Percentiles rank a stretch among this genome's conserved stretches.
Conservation (phyloP, 257 asterid species). For the Scutellaria galericulata region DNA sequence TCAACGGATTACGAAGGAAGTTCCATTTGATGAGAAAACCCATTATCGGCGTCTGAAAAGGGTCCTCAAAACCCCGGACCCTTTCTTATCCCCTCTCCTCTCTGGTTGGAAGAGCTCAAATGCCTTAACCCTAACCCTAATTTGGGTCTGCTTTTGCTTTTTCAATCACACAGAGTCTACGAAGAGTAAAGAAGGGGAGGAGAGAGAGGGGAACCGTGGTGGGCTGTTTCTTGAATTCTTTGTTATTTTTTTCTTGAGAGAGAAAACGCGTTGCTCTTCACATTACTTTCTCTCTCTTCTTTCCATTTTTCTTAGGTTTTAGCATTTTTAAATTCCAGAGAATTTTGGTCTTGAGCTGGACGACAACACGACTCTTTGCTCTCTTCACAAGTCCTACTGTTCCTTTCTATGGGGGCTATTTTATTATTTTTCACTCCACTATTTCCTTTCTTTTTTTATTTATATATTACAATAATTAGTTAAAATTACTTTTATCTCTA, state of each 20-base stretch:
- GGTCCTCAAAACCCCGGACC: constrained; percentile 50
- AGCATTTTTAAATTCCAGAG: constrained; percentile 18
- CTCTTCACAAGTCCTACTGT: constrained; percentile 25
- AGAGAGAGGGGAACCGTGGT: constrained; percentile 39
- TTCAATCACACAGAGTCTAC: constrained; percentile 38
- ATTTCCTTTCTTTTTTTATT: neutral
- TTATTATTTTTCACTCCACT: too few relatives aligned
- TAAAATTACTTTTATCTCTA: too few relatives aligned
- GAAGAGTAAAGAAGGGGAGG: constrained; percentile 35
- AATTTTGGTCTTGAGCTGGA: constrained; percentile 35
- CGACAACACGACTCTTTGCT: constrained; percentile 19
- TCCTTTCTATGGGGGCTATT: neutral
- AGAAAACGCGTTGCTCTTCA: constrained; percentile 54
- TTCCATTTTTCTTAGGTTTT: constrained; percentile 6
- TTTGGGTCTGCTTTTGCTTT: constrained; percentile 35
- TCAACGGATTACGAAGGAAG: constrained; percentile 54
- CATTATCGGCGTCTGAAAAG: constrained; percentile 59
- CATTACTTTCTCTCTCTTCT: constrained; percentile 21
- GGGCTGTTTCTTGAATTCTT: constrained; percentile 31
- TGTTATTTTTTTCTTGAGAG: constrained; percentile 19
- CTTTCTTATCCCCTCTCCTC: constrained; percentile 29
- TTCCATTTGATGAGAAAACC: constrained; percentile 68
- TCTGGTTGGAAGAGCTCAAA: constrained; percentile 21
- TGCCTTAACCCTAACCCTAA: constrained; percentile 66
- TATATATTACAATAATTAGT: neutral